Conservation (phyloP, 78 protist species). For the Dictyostelium capitatum region DNA sequence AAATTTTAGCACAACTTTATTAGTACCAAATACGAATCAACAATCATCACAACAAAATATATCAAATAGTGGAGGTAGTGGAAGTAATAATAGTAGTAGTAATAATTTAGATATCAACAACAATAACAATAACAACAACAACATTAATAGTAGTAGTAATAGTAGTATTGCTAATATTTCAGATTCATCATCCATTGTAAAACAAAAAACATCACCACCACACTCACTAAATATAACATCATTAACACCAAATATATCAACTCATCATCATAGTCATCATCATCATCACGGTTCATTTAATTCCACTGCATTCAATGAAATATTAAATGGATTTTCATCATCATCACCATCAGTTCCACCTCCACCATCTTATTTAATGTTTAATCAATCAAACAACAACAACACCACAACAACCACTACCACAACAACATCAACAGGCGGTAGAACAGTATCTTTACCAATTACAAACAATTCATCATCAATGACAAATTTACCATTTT, state of each 20-base stretch:
- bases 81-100: not conserved
- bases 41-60: constrained; percentile 17
- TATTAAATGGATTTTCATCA: not conserved
- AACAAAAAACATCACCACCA: not conserved
- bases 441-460: constrained; percentile 40
- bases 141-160: not conserved
- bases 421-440: not conserved
- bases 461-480: not conserved
- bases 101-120: not conserved
- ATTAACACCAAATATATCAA: not conserved
- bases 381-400: not conserved
- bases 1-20: not conserved
- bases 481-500: not conserved
- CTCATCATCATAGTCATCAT: not conserved
- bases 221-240: not conserved
- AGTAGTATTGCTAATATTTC: not conserved
- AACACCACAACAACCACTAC: not conserved
- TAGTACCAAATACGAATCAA: constrained; percentile 15
- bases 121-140: not conserved
- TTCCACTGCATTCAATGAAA: not conserved
- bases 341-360: constrained; percentile 57
- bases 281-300: not conserved
- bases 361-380: not conserved
- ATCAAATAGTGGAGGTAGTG: not conserved
- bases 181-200: not conserved